Base-by-base conservation (phyloP, 2,329 filamentous ascomycete species). In the Paracorniculantispora psalliotae region DNA sequence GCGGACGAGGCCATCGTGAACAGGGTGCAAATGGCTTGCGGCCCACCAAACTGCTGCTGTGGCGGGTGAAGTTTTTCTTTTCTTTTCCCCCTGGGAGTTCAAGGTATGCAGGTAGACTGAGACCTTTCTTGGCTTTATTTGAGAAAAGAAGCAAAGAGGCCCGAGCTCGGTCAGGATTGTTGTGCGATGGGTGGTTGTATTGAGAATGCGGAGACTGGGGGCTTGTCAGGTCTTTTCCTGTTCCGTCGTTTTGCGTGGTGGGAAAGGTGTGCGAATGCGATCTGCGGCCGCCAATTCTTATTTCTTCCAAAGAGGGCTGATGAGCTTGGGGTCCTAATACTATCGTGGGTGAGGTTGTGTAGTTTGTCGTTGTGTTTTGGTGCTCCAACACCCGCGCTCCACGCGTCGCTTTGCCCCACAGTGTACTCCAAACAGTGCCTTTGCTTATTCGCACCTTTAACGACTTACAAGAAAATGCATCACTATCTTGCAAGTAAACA, bases 1-100 rank as follows among this genome's bases (percentile, higher is more conserved):
- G 71, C 63, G 51, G 71, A 62, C 54, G 65, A 63, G 17, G 68
- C 57, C 25, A 67, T 62, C 52, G 67, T 63, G 58, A 61, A 58
- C 37, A 23, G 33, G 23, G 37, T 15, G 19, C 15, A n/a, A 58
- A 58, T 35, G 19, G 56, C 26, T 51, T 35, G 47, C 19, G 35
- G 46, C 33, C 56, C 56, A 51, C 56, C 48, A 52, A 44, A 51
- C 41, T 44, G 56, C 47, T 35, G 47, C 12, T 63, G 61, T 59
- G 41, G 23, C 53, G 48, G 35, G 53, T 46, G 47, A 28, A 46
- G 52, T 37, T 51, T 48, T 28, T 33, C 21, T 52, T 46, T 46
- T 52, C 37, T 21, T 30, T 47, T 48, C 21, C 35, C 4, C 17
- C 30, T 23, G 21, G 26, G 33, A 25, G 53, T 13, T 5, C 43